Percentiles rank a stretch among this genome's conserved stretches.
Conservation (phyloP, 2,329 filamentous ascomycete genomes). For the Cordyceps javanica region DNA sequence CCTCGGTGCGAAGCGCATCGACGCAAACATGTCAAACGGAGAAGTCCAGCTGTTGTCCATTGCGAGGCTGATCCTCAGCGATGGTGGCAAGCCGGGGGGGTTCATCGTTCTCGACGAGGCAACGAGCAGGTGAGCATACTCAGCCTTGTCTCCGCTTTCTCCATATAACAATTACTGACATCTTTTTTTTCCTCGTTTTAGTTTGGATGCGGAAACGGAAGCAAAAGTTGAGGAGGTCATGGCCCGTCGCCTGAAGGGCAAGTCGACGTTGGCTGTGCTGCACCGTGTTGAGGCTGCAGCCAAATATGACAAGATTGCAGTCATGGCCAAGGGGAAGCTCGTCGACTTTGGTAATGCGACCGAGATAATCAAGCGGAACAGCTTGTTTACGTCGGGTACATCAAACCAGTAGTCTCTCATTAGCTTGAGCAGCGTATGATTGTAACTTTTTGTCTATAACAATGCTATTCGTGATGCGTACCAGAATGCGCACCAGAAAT, state of each 20-base stretch:
- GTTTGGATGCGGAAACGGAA: neutral
- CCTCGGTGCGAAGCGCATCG: neutral
- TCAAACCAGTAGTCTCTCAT: neutral
- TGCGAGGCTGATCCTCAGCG: neutral
- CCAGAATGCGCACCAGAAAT: too few relatives aligned
- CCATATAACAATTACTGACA: neutral
- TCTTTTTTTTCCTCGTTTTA: neutral
- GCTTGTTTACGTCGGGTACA: neutral
- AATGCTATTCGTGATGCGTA: too few relatives aligned
- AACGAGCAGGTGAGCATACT: neutral
- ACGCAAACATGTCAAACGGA: neutral
- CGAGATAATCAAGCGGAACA: neutral
- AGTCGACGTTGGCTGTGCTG: neutral
- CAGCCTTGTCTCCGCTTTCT: neutral
- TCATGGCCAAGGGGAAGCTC: neutral
- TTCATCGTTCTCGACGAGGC: constrained; percentile 1
- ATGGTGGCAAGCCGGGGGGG: neutral
- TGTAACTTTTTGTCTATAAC: too few relatives aligned
- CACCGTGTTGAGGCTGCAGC: neutral
- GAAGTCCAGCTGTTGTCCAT: neutral
- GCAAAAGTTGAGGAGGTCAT: neutral
- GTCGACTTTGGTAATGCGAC: neutral
- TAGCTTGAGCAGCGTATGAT: neutral
- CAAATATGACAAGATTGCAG: neutral
- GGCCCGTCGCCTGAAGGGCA: neutral